Conservation (phyloP, 2,329 filamentous ascomycete species). For the Periglandula ipomoeae region DNA sequence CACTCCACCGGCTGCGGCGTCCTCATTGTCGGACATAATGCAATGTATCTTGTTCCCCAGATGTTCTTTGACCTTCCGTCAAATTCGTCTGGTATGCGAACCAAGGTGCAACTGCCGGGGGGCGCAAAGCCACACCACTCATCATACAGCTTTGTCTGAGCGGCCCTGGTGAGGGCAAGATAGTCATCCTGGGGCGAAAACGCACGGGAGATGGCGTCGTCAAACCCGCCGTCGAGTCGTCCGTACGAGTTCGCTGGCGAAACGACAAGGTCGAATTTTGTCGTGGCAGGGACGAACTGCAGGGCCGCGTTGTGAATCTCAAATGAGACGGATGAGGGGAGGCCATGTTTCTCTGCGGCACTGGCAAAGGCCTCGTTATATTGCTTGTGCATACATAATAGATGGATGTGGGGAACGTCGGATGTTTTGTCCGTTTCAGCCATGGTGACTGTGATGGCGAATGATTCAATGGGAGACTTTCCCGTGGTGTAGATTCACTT, state of each 20-base stretch:
- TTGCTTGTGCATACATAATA: slow-evolving; percentile 10
- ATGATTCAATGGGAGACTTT: too few species aligned
- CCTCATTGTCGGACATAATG: slow-evolving; percentile 46
- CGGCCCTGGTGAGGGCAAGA: slow-evolving; percentile 34
- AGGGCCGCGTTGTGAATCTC: slow-evolving; percentile 31
- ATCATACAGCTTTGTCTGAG: slow-evolving; percentile 34
- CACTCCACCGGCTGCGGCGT: slow-evolving; percentile 32
- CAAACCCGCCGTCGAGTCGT: slow-evolving; percentile 44
- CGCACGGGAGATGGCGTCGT: slow-evolving; percentile 41
- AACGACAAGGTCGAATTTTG: slow-evolving; percentile 38
- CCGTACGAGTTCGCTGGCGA: slow-evolving; percentile 48
- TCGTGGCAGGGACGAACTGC: slow-evolving; percentile 21
- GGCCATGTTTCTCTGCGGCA: slow-evolving; percentile 22
- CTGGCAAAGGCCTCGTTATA: slow-evolving; percentile 30
- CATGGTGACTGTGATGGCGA: background rate
- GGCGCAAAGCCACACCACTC: slow-evolving; percentile 40
- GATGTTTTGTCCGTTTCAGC: background rate
- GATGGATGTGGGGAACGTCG: slow-evolving; percentile 11
- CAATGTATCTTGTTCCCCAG: slow-evolving; percentile 34
- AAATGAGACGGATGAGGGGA: slow-evolving; percentile 20
- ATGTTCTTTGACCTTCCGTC: slow-evolving; percentile 21
- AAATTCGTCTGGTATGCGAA: slow-evolving; percentile 32
- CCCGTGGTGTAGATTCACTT: too few species aligned
- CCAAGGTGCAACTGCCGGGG: slow-evolving; percentile 39
- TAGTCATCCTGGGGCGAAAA: slow-evolving; percentile 37